Conservation (phyloP, 768 basidiomycete genomes). For the Macrolepiota dolichaula region DNA sequence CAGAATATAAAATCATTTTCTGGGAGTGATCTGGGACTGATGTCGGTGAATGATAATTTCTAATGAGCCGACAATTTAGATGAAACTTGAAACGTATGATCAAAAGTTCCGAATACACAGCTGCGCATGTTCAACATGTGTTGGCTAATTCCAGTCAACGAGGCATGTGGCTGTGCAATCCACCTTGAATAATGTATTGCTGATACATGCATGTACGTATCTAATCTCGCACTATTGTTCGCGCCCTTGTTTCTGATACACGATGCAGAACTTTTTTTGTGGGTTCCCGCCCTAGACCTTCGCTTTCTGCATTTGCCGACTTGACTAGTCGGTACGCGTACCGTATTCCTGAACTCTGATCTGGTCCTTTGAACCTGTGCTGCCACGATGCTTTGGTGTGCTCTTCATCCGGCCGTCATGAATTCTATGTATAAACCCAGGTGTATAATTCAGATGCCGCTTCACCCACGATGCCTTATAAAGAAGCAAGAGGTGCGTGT, state of each 20-base stretch:
- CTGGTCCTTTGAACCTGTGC: background rate
- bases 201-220: slow-evolving; percentile 7
- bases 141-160: background rate
- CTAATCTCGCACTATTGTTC: slow-evolving; percentile 1
- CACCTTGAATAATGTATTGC: background rate
- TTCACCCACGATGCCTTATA: background rate
- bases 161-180: slow-evolving; percentile 3
- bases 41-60: background rate
- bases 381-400: slow-evolving; percentile 8
- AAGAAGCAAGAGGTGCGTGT: background rate
- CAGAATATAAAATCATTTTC: no score
- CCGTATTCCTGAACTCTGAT: background rate
- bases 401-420: background rate
- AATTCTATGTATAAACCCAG: background rate
- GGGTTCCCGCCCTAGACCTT: background rate
- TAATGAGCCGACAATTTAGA: background rate
- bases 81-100: background rate
- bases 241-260: background rate
- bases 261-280: background rate
- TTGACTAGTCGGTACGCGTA: background rate
- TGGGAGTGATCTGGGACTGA: background rate
- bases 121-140: background rate
- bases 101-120: background rate
- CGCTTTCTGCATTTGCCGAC: background rate
- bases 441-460: background rate